phyloP scores from a whole-genome alignment of 2,329 filamentous ascomycete genomes.

The Ceratocystis huliohia region DNA sequence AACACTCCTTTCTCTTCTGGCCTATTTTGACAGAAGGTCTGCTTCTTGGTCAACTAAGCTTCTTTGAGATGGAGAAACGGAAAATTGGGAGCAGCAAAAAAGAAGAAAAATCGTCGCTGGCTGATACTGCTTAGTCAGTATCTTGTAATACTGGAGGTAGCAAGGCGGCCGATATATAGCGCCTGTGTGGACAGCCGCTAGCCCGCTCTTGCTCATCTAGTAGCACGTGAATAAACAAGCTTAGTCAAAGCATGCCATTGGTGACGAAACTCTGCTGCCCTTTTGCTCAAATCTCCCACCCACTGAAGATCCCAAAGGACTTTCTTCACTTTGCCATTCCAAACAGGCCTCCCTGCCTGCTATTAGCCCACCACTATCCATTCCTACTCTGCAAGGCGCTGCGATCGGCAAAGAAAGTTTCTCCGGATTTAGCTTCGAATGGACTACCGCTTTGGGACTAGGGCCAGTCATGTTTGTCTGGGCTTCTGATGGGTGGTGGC shows the following conservation, averaged over 20 bases:
- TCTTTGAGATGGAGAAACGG: too few relatives aligned
- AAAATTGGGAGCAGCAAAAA: neutral
- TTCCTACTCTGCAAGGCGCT: neutral
- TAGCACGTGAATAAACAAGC: neutral
- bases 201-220: neutral
- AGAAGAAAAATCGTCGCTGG: neutral
- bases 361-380: neutral
- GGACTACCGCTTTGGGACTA: neutral
- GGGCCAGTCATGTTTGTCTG: neutral
- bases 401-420: neutral
- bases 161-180: neutral
- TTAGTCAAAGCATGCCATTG: neutral
- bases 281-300: neutral
- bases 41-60: neutral
- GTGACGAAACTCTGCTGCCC: neutral
- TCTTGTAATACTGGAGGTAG: neutral
- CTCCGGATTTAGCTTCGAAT: neutral
- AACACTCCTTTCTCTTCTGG: too few relatives aligned
- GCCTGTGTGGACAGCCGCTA: too few relatives aligned
- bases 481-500: neutral
- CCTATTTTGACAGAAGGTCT: neutral
- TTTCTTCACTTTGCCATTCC: neutral
- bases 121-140: neutral
- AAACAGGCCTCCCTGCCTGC: neutral
- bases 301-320: neutral